A percentile compares a stretch with the other conserved stretches of the same genome.
These are phyloP conservation scores for Austropuccinia psidii DNA, from an alignment of 1,284 basidiomycete species.

Conservation along the genomic window DNA sequence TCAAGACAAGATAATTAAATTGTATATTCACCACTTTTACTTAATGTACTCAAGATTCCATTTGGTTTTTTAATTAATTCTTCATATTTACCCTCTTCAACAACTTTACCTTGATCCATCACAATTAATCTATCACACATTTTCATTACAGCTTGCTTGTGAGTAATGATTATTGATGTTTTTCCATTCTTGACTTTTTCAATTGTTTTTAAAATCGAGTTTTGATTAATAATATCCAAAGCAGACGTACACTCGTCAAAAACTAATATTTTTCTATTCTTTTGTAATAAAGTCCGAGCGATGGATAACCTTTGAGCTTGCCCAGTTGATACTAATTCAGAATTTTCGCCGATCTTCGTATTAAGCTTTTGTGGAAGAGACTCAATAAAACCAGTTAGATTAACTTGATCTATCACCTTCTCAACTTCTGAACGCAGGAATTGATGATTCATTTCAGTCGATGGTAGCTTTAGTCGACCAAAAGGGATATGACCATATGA, in stretches of 20 bases:
- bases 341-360: conserved; percentile 42
- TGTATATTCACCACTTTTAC: conserved; percentile 12
- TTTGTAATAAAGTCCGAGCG: conserved; percentile 45
- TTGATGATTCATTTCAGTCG: conserved; percentile 18
- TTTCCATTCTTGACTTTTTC: conserved; percentile 70
- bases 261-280: conserved; percentile 44
- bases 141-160: conserved; percentile 78
- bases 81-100: conserved; percentile 62
- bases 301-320: conserved; percentile 46
- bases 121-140: conserved; percentile 81
- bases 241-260: conserved; percentile 93
- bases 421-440: conserved; percentile 28
- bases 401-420: conserved; percentile 39
- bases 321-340: conserved; percentile 44
- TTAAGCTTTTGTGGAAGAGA: conserved; percentile 40
- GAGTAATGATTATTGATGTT: conserved; percentile 93
- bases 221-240: conserved; percentile 76
- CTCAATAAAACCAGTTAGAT: conserved; percentile 40
- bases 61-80: conserved; percentile 32
- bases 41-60: conserved; percentile 5
- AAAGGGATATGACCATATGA: conserved; percentile 57
- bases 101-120: conserved; percentile 70
- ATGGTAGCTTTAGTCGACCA: neutral
- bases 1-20: neutral
- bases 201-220: conserved; percentile 80